Evolutionary conservation across 441 rosid species (phyloP), one percentile per base, ranked within the genome.

Genomic region (Eruca vesicaria): DNA sequence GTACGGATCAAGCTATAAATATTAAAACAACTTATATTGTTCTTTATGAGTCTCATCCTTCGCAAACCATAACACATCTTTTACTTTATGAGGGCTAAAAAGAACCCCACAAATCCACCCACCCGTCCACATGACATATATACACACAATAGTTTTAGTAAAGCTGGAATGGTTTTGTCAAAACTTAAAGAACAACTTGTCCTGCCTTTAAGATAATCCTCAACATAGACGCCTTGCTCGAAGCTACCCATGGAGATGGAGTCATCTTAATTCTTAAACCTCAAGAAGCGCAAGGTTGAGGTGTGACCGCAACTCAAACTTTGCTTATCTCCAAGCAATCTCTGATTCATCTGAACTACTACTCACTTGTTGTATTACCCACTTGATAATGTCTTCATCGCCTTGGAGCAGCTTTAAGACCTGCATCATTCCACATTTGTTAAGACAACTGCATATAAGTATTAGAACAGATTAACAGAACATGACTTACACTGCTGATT

Each of bases 141-240:
- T 60, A 33, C 53, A 67, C 58, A 31, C 6, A 64, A 23, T 20
- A 15, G 18, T n/a, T 64, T 56, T 57, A 66, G 60, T 29, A 10
- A 28, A 0, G 10, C 16, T 48, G 18, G 26, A 14, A 23, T 7
- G 7, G 35, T 80, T 84, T 76, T 86, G 82, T 90, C 92, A 8
- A 90, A 88, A 88, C 95, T 90, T 12, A 91, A 85, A 8, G 92
- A 88, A 60, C 87, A 89, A 78, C 92, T 90, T 80, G 91, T 88
- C 76, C 95, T 83, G 62, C 95, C 95, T 77, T 80, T 84, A 32
- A 90, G 72, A 66, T 90, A 90, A 69, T 88, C 92, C 74, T 90
- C 95, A 71, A 88, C 69, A 2, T 91, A 86, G 58, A 90, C 57
- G 8, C 83, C 57, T 45, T 86, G 89, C 56, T 90, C 95, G 0